Evolutionary conservation across 2,329 filamentous ascomycete species (phyloP), one percentile per base, ranked within the genome.

Genomic region (Neoarthrinium moseri): DNA sequence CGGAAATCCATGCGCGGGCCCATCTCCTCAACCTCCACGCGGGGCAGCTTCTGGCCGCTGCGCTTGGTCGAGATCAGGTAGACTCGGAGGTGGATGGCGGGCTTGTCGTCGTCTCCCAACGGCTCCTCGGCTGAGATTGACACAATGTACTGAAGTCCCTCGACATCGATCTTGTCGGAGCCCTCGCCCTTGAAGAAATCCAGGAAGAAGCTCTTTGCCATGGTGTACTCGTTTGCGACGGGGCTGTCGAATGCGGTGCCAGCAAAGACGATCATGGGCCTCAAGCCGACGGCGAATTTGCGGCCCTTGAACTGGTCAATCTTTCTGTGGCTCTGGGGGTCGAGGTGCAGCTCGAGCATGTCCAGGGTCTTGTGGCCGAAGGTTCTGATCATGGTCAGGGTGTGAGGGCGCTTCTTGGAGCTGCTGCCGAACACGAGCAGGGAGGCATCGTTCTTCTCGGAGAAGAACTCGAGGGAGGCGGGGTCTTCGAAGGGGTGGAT

Each of bases 401-500:
- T 86, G 69, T 99, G 91, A 5, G 91, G 91, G n/a, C 94, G 80
- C 78, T 96, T 96, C 78, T 96, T 97, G 68, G 80, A 88, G 68
- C 86, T 86, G 66, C 80, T 84, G 43, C 86, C 91, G 59, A 95
- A 95, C 55, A 94, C 79, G 55, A 96, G 78, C 38, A 96, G 74
- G 36, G 84, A 87, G 60, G 89, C 85, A 67, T 99, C 94, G 71
- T 99, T 99, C 75, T 97, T 99, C 64, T 91, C 85, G 52, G 87
- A 86, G 75, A 99, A 91, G 75, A 99, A 99, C 70, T 96, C 90
- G 55, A 97, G 80, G 43, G 87, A 92, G 22, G 86, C 77, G 53
- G 87, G 74, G 65, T 95, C 91, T 68, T 96, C 92, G 68, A 99
- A 99, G 2, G 94, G 94, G 68, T 94, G 91, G 59, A 96, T 87